Evolutionary conservation across 176 grass and related monocot genomes (phyloP).

Genomic region (Poa pratensis): DNA sequence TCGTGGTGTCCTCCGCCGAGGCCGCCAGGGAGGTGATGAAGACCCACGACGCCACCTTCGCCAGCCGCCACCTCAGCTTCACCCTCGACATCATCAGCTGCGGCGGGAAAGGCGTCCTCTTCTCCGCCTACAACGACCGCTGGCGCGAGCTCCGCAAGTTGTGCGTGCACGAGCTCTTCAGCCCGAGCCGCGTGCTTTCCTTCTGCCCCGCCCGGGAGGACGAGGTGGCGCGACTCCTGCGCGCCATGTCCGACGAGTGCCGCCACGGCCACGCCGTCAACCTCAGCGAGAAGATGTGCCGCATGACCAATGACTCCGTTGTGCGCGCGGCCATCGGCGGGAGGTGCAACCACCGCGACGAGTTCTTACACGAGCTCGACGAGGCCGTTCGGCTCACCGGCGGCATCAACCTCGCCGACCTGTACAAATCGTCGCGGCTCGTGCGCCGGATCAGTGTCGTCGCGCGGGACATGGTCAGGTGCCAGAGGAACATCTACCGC

Average conservation of each 20-base stretch:
- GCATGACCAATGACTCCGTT: slow-evolving; percentile 19
- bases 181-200: slow-evolving; percentile 42
- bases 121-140: slow-evolving; percentile 43
- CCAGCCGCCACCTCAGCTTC: slow-evolving; percentile 19
- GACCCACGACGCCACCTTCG: slow-evolving; percentile 47
- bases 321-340: slow-evolving; percentile 42
- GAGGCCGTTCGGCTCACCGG: slow-evolving; percentile 1
- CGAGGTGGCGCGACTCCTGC: slow-evolving; percentile 37
- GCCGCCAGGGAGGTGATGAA: slow-evolving; percentile 50
- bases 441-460: slow-evolving; percentile 18
- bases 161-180: slow-evolving; percentile 46
- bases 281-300: slow-evolving; percentile 21
- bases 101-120: slow-evolving; percentile 38
- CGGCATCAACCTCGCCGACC: slow-evolving; percentile 45
- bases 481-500: slow-evolving; percentile 34
- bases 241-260: not conserved
- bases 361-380: slow-evolving; percentile 34
- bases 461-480: slow-evolving; percentile 2
- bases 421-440: slow-evolving; percentile 43
- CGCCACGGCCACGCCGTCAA: not conserved
- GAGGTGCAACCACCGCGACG: slow-evolving; percentile 25
- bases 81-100: slow-evolving; percentile 33
- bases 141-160: slow-evolving; percentile 55
- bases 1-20: slow-evolving; percentile 51
- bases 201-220: slow-evolving; percentile 41